Conservation (phyloP, 805 yeast species). For the Saccharomyces eubayanus region DNA sequence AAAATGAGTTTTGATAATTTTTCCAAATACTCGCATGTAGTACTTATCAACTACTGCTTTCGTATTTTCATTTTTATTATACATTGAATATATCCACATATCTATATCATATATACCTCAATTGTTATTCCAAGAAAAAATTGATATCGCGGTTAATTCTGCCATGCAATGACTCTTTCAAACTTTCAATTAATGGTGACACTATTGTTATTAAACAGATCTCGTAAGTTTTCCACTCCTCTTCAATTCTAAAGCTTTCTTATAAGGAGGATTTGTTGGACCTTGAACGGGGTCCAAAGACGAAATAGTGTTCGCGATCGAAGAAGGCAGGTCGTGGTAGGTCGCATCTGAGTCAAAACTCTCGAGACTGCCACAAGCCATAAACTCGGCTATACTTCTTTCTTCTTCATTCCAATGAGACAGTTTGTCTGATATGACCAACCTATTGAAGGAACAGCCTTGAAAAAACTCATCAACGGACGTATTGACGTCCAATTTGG, state of each 20-base stretch:
- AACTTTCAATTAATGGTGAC: neutral
- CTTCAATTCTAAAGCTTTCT: slow-evolving; percentile 80
- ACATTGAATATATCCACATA: neutral
- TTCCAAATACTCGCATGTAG: neutral
- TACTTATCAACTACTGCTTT: neutral
- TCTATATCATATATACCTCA: neutral
- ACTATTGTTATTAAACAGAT: slow-evolving; percentile 7
- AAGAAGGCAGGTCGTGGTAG: slow-evolving; percentile 35
- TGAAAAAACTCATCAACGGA: slow-evolving; percentile 82
- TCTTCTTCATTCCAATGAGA: slow-evolving; percentile 48
- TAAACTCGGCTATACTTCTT: slow-evolving; percentile 75
- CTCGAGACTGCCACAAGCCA: slow-evolving; percentile 89
- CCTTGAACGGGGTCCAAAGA: slow-evolving; percentile 87
- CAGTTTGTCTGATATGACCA: slow-evolving; percentile 15
- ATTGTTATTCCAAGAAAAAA: neutral
- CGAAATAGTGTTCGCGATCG: slow-evolving; percentile 3
- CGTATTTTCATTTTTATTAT: neutral
- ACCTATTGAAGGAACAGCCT: slow-evolving; percentile 31
- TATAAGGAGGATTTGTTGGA: slow-evolving; percentile 97
- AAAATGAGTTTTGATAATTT: neutral
- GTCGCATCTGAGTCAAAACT: slow-evolving; percentile 95
- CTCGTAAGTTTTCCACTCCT: slow-evolving; percentile 55
- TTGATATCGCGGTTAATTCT: neutral
- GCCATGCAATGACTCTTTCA: neutral
- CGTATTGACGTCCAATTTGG: slow-evolving; percentile 44